Evolutionary conservation across 2,329 filamentous ascomycete genomes (phyloP).

Genomic region (Coleophoma eucalyptorum): DNA sequence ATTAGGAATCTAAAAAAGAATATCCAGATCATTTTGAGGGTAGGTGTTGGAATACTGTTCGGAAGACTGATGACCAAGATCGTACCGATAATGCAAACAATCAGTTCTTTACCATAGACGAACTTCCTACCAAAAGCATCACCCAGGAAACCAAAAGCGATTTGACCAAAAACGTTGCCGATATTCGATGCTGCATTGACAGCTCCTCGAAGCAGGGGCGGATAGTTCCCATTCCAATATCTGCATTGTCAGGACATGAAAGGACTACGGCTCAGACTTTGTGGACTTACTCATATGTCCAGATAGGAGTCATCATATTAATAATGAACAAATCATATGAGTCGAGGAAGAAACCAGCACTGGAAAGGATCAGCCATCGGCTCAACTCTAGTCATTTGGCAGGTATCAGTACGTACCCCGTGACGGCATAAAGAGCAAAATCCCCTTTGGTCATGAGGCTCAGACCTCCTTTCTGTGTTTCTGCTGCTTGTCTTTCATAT

Average conservation of each 20-base stretch:
- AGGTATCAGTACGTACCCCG: no score
- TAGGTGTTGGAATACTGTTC: background rate
- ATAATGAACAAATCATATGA: constrained; percentile 56
- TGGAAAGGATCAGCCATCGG: constrained; percentile 44
- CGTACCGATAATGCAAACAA: constrained; percentile 69
- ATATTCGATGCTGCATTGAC: constrained; percentile 77
- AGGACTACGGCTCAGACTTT: no score
- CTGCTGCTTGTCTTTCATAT: background rate
- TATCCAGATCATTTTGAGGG: constrained; percentile 27
- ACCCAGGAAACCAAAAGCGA: constrained; percentile 72
- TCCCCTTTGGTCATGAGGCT: background rate
- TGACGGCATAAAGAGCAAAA: background rate
- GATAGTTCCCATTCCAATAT: constrained; percentile 18
- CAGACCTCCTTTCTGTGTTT: background rate
- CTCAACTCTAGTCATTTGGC: background rate
- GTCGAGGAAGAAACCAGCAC: constrained; percentile 83
- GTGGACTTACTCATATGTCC: constrained; percentile 1
- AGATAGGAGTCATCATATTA: constrained; percentile 6
- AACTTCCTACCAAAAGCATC: constrained; percentile 72
- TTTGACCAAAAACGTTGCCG: constrained; percentile 76
- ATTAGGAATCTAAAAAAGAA: constrained; percentile 78
- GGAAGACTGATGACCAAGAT: constrained; percentile 6
- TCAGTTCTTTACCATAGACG: constrained; percentile 73
- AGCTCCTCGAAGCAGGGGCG: constrained; percentile 58
- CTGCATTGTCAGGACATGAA: no score